Base-by-base conservation (phyloP, 2,329 filamentous ascomycete genomes). In the Boeremia lycopersici region DNA sequence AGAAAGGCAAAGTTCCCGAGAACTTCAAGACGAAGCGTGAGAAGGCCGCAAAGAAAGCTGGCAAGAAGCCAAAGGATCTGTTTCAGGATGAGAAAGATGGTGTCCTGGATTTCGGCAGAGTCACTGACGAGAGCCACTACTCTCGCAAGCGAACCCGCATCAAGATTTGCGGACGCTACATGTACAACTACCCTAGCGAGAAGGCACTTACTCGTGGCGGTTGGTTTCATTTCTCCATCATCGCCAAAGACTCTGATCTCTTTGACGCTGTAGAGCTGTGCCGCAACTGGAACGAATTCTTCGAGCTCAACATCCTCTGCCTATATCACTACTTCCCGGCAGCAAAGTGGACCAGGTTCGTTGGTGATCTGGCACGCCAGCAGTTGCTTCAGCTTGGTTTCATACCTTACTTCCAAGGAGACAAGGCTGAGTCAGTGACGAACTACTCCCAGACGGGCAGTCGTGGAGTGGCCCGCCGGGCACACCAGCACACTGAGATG, bases 141-240 rank as follows among this genome's bases (percentile, higher is more conserved):
- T 54, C 65, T 29, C 67, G 62, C 41, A 73, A 70, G 51, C 79
- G 74, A 49, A 77, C 78, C 56, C 75, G 76, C 45, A 75, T 82
- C 49, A 78, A 73, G 46, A 69, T 82, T 9, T 82, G 67, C 47
- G 79, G 81, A 10, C 76, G 74, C 39, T 76, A 71, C 47, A 82
- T 82, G 60, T 82, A 79, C 72, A 81, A 82, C 64, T 81, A 82
- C 59, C 78, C 79, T 8, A 79, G 75, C 51, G 74, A 81, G 57
- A 76, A 73, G 33, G 76, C 78, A 3, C 78, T 82, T 72, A 76
- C 71, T 41, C 72, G 79, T 48, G 75, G 77, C 26, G 79, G 80
- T 4, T 82, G 80, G 81, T 70, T 80, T 19, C 80, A 82, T 29
- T 82, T 82, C 62, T 80, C 77, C 19, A 72, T 82, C 56, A 76